Conservation (phyloP, 179 eudicot genomes). For the Spinacia oleracea region DNA sequence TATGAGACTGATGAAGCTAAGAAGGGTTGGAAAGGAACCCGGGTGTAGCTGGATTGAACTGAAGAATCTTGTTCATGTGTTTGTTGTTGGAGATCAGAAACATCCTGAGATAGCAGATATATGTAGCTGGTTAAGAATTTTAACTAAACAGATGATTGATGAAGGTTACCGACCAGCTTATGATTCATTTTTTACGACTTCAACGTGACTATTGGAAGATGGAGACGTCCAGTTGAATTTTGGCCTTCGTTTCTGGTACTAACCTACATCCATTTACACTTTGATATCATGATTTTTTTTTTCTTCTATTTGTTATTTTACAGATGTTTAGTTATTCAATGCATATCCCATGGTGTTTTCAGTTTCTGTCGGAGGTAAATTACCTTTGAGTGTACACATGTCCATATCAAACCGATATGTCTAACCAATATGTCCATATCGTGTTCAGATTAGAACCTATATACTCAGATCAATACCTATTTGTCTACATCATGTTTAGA, state of each 20-base stretch:
- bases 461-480: too few species aligned
- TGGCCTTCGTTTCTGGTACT: constrained; percentile 19
- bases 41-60: constrained; percentile 78
- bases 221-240: constrained; percentile 12
- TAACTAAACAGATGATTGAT: constrained; percentile 56
- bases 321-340: background rate
- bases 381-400: background rate
- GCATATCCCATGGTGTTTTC: background rate
- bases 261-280: constrained; percentile 3
- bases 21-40: constrained; percentile 65
- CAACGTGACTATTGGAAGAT: constrained; percentile 8
- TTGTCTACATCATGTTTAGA: too few species aligned
- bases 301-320: background rate
- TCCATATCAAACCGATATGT: too few species aligned
- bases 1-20: constrained; percentile 52
- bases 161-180: constrained; percentile 46
- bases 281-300: background rate
- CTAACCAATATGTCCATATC: too few species aligned
- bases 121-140: constrained; percentile 32
- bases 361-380: background rate
- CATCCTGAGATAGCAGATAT: constrained; percentile 52
- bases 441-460: too few species aligned
- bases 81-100: constrained; percentile 64
- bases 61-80: constrained; percentile 59
- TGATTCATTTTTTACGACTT: constrained; percentile 27